Conservation (phyloP, 352 stramenopile species). For the Blastocystis sp. region DNA sequence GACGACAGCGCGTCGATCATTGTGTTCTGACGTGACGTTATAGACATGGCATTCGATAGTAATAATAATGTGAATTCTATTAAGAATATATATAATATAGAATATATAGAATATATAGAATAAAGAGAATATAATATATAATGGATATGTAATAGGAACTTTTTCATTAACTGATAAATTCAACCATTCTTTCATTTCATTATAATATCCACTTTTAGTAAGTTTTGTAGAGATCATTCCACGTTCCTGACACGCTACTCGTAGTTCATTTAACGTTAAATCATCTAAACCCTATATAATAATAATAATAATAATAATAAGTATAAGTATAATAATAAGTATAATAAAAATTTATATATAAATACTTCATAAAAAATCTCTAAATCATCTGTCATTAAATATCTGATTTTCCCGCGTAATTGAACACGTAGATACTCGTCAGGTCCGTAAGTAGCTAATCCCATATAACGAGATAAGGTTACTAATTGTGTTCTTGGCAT, state of each 20-base stretch:
- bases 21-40: too few relatives aligned
- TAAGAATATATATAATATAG: neutral
- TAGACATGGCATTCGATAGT: constrained; percentile 1
- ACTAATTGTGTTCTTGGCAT: constrained; percentile 11
- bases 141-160: constrained; percentile 3
- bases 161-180: constrained; percentile 14
- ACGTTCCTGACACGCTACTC: constrained; percentile 5
- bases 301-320: too few relatives aligned
- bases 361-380: constrained; percentile 19
- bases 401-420: neutral
- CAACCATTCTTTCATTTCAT: constrained; percentile 23
- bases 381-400: constrained; percentile 13
- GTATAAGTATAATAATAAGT: too few relatives aligned
- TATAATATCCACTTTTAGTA: constrained; percentile 11
- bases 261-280: constrained; percentile 9
- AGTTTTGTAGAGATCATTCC: constrained; percentile 9
- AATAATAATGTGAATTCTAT: constrained; percentile 16
- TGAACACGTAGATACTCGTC: constrained; percentile 15
- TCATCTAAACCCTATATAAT: constrained; percentile 1
- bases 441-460: neutral
- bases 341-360: neutral
- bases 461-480: constrained; percentile 12
- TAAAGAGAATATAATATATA: too few relatives aligned
- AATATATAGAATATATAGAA: too few relatives aligned
- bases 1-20: constrained; percentile 8